Conservation (phyloP, 371 early-diverging fungal species). For the Apophysomyces ossiformis region DNA sequence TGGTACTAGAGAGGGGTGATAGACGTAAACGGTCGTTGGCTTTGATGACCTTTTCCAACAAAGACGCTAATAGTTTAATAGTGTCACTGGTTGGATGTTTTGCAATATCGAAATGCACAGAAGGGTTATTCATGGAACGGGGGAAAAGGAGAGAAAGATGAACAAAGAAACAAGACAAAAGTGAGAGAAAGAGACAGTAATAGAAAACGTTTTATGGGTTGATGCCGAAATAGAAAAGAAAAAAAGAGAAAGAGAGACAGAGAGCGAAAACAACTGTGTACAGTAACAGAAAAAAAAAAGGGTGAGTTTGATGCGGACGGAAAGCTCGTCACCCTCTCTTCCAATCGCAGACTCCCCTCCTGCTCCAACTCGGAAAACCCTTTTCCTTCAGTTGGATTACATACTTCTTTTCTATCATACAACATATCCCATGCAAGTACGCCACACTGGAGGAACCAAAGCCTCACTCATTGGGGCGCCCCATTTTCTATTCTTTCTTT, state of each 20-base stretch:
- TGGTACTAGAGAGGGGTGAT: conserved; percentile 32
- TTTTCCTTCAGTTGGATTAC: background rate
- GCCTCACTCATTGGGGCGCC: too few species aligned
- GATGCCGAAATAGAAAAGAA: background rate
- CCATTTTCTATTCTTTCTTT: too few species aligned
- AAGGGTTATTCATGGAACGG: conserved; percentile 2
- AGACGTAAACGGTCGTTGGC: conserved; percentile 53
- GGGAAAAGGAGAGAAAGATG: background rate
- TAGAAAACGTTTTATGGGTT: background rate
- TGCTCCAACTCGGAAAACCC: background rate
- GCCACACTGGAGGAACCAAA: too few species aligned
- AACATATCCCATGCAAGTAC: too few species aligned
- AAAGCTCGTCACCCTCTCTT: conserved; percentile 4
- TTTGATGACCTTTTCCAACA: conserved; percentile 60
- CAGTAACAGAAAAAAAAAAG: conserved; percentile 10
- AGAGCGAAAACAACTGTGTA: too few species aligned
- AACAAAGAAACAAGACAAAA: conserved; percentile 11
- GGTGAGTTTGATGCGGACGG: background rate
- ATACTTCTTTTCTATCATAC: too few species aligned
- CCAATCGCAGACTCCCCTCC: background rate
- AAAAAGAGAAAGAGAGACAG: background rate
- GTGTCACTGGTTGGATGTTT: conserved; percentile 67
- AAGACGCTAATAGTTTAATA: conserved; percentile 64
- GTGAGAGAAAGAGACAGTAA: conserved; percentile 4
- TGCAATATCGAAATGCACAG: conserved; percentile 54